These are phyloP conservation scores for Kluyveromyces lactis DNA, from an alignment of 805 yeast species.

Conservation along the genomic window DNA sequence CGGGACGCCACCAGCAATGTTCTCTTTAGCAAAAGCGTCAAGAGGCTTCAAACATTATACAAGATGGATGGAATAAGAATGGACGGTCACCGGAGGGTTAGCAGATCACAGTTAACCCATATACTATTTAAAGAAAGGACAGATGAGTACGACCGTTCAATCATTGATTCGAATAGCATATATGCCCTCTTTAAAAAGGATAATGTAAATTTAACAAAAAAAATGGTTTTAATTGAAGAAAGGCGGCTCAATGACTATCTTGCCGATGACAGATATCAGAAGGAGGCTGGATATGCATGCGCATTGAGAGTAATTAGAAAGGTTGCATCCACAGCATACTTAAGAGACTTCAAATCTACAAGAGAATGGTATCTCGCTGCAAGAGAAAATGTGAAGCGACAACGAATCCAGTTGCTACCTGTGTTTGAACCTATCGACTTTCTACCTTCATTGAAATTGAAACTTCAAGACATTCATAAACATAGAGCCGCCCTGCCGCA, in stretches of 20 bases:
- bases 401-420: constrained; percentile 44
- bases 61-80: too few species aligned
- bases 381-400: constrained; percentile 62
- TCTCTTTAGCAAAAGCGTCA: neutral
- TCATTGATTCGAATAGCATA: constrained; percentile 6
- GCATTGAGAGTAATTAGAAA: neutral
- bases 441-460: neutral
- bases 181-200: constrained; percentile 24
- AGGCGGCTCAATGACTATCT: constrained; percentile 42
- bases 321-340: neutral
- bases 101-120: too few species aligned
- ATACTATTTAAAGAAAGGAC: too few species aligned
- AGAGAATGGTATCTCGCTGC: constrained; percentile 48
- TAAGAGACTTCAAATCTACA: constrained; percentile 13
- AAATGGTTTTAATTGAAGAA: constrained; percentile 38
- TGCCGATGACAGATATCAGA: constrained; percentile 38
- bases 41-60: neutral
- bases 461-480: neutral
- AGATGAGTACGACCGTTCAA: too few species aligned
- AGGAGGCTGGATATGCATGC: neutral
- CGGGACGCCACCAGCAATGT: neutral
- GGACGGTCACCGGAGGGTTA: too few species aligned
- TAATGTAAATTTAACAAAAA: constrained; percentile 29
- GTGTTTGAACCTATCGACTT: neutral
- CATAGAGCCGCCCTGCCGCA: neutral